Evolutionary conservation across 176 grass and related monocot species (phyloP).

Genomic region (Hsuehochloa calcarea): DNA sequence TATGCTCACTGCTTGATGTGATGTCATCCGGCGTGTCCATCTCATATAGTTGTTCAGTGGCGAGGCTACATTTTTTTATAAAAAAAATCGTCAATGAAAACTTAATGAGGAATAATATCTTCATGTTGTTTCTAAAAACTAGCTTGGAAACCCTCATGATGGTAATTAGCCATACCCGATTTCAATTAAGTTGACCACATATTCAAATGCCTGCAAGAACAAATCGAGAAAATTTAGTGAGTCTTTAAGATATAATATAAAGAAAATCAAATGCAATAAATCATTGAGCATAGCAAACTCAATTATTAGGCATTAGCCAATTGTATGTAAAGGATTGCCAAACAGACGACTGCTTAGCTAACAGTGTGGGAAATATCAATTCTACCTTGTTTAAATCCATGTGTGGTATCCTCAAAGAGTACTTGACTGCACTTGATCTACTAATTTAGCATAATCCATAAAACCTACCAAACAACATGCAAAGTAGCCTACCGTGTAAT

Average conservation of each 20-base stretch:
- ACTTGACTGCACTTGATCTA: background rate
- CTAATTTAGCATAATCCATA: background rate
- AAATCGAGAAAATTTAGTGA: background rate
- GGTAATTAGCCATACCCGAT: background rate
- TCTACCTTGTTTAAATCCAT: no score
- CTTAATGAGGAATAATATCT: background rate
- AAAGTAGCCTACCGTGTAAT: background rate
- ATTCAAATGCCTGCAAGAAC: constrained; percentile 10
- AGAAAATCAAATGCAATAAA: constrained; percentile 7
- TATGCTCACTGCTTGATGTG: background rate
- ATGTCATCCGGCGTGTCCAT: background rate
- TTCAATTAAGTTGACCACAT: background rate
- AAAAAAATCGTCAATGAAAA: background rate
- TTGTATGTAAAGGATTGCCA: no score
- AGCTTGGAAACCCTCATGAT: background rate
- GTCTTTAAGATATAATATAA: background rate
- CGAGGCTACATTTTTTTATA: background rate
- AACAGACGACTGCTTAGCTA: no score
- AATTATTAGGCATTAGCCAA: no score
- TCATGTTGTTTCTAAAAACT: background rate
- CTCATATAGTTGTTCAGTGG: background rate
- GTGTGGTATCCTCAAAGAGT: no score
- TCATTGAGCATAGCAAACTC: background rate
- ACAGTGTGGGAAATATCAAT: no score
- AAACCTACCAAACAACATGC: background rate